Evolutionary conservation across 805 yeast genomes (phyloP), one percentile per base, ranked within the genome.

Genomic region (Maudiozyma saulgeensis): DNA sequence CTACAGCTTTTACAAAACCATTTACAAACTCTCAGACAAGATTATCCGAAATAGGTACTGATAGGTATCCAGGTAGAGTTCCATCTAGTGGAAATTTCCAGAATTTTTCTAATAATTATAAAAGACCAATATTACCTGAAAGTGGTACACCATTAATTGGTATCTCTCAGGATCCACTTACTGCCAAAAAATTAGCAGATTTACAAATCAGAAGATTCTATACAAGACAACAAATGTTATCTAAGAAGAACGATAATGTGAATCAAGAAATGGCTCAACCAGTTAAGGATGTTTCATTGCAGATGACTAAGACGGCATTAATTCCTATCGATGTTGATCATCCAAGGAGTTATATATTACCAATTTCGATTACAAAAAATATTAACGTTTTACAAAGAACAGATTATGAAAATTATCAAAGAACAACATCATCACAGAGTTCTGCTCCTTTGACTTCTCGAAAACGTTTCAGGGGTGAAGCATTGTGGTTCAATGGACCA

Each of bases 401-500:
- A 34, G 70, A 72, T 47, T 61, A 66, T 50, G 51, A 53, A 34
- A 57, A 51, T 37, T 62, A 57, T 46, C 45, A 51, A 25, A 59
- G 63, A 51, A 50, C 57, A 21, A 23, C 53, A 32, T 19, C 25
- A 13, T 59, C 57, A 15, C 55, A 55, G 43, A 59, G 58, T 39
- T 5, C 32, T 6, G 53, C 54, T 18, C 32, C 43, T 23, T 53
- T 53, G 15, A 45, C 48, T 31, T 53, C 59, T 37, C 57, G 53
- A 26, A 60, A 59, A 38, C 56, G 57, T 43, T 52, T 53, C 28
- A 59, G 57, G 43, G 74, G 73, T 15, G 79, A 80, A 26, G 58
- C 80, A 16, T 63, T 84, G 15, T 84, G 89, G 86, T 83, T 78
- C 62, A 74, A 82, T 56, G 79, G 86, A 1, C 83, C 89, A 1